Evolutionary conservation across 2,329 filamentous ascomycete genomes (phyloP), one percentile per base, ranked within the genome.

Genomic region (Parascedosporium putredinis): DNA sequence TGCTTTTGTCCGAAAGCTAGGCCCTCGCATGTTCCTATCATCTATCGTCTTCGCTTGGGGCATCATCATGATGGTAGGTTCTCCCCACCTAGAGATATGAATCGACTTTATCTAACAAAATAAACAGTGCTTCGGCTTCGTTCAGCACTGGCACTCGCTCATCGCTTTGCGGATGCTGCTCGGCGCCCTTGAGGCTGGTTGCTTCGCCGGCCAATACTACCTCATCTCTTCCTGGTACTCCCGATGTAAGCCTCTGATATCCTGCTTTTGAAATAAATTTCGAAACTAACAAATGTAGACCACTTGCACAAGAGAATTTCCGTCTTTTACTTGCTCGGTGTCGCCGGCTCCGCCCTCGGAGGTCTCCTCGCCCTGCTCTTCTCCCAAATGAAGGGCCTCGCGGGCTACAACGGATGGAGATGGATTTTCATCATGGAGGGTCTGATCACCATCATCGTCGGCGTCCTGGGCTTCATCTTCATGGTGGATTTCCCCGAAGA

Each of bases 401-500:
- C 45, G 5, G 40, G 45, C 8, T 42, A 50, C 16, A 49, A 50
- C 9, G 52, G 52, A 18, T 53, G 50, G 53, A 53, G 50, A 10
- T 55, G 47, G 49, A 55, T 56, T 10, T 53, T 55, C 44, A 47
- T 55, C 6, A 50, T 55, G 5, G 55, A 56, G 2, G 55, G 55
- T 50, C 14, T 31, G 29, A 31, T 50, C 34, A 55, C 53, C 22
- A 29, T 50, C 18, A 16, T 52, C 33, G 47, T 53, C 16, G 51
- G 47, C 18, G 20, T 51, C 18, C 16, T 45, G 23, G 51, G 54
- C 42, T 56, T 51, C 51, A 54, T 58, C 38, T 40, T 57, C 34
- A 55, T 59, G 14, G 49, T 60, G 42, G 56, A 59, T 45, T 60
- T 56, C 42, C 59, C 53, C 24, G 52, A 53, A 27, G 42, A 40